Percentiles rank a stretch among this genome's conserved stretches.
Evolutionary conservation across 495 filamentous ascomycete genomes (phyloP).

Genomic region (Platismatia glauca): DNA sequence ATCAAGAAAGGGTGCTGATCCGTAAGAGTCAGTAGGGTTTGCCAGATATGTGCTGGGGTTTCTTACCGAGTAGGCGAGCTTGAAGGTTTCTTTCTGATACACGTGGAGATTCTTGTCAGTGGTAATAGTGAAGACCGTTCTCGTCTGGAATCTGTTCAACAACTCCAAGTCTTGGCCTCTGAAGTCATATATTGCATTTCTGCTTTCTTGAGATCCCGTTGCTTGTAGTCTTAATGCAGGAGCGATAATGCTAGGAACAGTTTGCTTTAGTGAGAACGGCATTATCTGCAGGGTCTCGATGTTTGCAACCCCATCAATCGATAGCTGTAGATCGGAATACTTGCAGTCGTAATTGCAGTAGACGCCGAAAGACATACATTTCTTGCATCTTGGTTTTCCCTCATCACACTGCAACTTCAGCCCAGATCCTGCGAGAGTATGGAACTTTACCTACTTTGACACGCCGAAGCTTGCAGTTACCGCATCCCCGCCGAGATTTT

Average conservation of each 20-base stretch:
- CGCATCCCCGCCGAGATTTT: conserved; percentile 40
- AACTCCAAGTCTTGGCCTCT: conserved; percentile 34
- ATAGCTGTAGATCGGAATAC: conserved; percentile 33
- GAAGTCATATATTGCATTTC: conserved; percentile 24
- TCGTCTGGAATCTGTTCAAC: conserved; percentile 32
- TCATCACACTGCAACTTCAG: conserved; percentile 35
- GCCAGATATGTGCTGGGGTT: neutral
- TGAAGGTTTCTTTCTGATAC: conserved; percentile 31
- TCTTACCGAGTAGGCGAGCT: conserved; percentile 35
- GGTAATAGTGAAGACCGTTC: conserved; percentile 31
- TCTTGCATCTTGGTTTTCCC: conserved; percentile 36
- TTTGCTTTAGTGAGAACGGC: conserved; percentile 1
- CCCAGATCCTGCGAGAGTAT: neutral
- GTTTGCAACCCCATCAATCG: conserved; percentile 28
- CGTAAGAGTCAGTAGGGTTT: conserved; percentile 21
- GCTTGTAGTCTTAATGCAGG: neutral
- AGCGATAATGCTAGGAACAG: neutral
- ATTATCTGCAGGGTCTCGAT: conserved; percentile 20
- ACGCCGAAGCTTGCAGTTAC: conserved; percentile 43
- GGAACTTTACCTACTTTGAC: conserved; percentile 35
- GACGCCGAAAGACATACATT: conserved; percentile 36
- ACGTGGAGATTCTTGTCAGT: conserved; percentile 32
- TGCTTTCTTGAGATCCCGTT: neutral
- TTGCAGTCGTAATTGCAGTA: conserved; percentile 36
- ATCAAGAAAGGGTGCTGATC: conserved; percentile 39